Evolutionary conservation across 164 flowering plant species (phyloP).

Genomic region (Nymphaea colorata): DNA sequence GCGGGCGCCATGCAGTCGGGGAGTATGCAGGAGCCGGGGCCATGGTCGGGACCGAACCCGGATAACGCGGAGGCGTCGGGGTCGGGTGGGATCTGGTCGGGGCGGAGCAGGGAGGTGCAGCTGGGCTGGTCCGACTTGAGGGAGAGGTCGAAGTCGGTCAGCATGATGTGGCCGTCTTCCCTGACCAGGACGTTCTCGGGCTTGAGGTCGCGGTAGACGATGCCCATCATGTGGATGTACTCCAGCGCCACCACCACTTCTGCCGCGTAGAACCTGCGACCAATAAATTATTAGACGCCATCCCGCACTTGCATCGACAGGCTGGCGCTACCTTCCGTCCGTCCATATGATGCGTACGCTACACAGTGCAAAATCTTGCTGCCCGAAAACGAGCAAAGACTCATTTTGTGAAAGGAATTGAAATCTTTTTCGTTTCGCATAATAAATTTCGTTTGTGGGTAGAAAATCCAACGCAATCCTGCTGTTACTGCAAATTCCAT

Average conservation of each 20-base stretch:
- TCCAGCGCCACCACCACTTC: conserved; percentile 76
- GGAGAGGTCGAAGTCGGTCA: conserved; percentile 85
- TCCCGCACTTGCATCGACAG: not conserved
- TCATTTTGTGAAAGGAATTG: too few relatives aligned
- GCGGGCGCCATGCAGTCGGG: conserved; percentile 74
- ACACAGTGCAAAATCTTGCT: too few relatives aligned
- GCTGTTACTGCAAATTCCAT: too few relatives aligned
- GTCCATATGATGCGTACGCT: not conserved
- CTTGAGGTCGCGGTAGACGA: conserved; percentile 83
- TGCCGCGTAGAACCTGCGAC: conserved; percentile 60
- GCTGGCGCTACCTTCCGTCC: not conserved
- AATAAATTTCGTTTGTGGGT: too few relatives aligned
- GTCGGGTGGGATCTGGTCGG: conserved; percentile 14
- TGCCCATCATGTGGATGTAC: conserved; percentile 79
- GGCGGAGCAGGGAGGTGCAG: conserved; percentile 42
- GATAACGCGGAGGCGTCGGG: conserved; percentile 1
- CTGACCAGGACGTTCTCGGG: conserved; percentile 82
- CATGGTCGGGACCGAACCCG: conserved; percentile 15
- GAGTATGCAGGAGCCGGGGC: conserved; percentile 52
- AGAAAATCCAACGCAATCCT: too few relatives aligned
- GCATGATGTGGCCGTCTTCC: conserved; percentile 85
- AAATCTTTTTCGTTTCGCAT: too few relatives aligned
- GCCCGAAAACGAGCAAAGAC: too few relatives aligned
- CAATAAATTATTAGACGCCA: not conserved
- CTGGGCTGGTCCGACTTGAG: conserved; percentile 41